A percentile compares a stretch with the other conserved stretches of the same genome.
Evolutionary conservation across 2,329 filamentous ascomycete genomes (phyloP).

Genomic region (Aspergillus sojae): DNA sequence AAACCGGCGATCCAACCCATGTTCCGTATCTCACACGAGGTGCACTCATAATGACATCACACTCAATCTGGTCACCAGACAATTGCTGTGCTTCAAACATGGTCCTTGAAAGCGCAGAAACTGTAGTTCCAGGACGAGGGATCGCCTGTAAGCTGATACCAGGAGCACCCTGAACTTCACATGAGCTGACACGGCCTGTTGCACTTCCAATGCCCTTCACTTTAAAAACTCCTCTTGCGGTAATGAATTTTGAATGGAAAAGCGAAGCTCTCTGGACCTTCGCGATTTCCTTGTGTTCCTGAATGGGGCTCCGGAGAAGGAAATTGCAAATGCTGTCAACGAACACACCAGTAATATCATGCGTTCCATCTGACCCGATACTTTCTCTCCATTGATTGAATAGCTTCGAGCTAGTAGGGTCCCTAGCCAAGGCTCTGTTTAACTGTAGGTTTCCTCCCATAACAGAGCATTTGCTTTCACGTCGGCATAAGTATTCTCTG

Average conservation of each 20-base stretch:
- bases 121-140: conserved; percentile 2
- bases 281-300: conserved; percentile 1
- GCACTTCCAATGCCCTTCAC: conserved; percentile 1
- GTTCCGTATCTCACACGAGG: no score
- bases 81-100: conserved; percentile 5
- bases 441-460: not conserved
- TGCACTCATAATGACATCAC: conserved; percentile 4
- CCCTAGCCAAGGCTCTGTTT: not conserved
- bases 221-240: conserved; percentile 1
- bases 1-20: no score
- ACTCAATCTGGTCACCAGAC: conserved; percentile 2
- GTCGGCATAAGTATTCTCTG: conserved; percentile 1
- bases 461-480: conserved; percentile 3
- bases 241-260: conserved; percentile 3
- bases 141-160: conserved; percentile 1
- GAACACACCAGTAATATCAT: conserved; percentile 3
- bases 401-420: conserved; percentile 1
- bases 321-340: conserved; percentile 5
- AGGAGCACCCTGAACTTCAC: not conserved
- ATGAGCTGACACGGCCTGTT: conserved; percentile 1
- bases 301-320: not conserved
- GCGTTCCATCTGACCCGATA: not conserved
- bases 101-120: conserved; percentile 1
- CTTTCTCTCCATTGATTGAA: not conserved
- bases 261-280: conserved; percentile 1